Evolutionary conservation across 2,329 filamentous ascomycete genomes (phyloP).

Genomic region (Fusarium chlamydosporum): DNA sequence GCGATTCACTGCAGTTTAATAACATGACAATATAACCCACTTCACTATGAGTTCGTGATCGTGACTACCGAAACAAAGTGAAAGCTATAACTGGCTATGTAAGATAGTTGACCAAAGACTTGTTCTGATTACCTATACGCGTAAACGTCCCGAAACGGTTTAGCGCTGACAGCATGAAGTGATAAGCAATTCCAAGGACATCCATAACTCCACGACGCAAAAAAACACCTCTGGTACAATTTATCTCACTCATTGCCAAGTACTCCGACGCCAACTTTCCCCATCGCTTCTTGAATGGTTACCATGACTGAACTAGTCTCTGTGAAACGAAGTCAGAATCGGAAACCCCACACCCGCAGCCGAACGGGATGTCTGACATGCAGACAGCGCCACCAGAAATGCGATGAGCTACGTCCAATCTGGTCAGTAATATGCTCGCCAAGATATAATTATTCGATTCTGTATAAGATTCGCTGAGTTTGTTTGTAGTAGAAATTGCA

Average conservation of each 20-base stretch:
- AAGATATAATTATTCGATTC: not conserved
- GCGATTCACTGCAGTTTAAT: too few species aligned
- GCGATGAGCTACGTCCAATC: constrained; percentile 39
- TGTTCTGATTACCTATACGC: constrained; percentile 2
- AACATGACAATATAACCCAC: too few species aligned
- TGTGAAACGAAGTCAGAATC: not conserved
- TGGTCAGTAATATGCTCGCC: constrained; percentile 31
- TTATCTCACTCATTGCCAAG: not conserved
- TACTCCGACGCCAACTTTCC: too few species aligned
- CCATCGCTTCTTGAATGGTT: too few species aligned
- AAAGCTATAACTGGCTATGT: too few species aligned
- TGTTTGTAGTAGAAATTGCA: constrained; percentile 33
- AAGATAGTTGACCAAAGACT: not conserved
- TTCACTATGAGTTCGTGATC: too few species aligned
- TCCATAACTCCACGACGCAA: not conserved
- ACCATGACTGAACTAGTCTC: not conserved
- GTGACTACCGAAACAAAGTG: too few species aligned
- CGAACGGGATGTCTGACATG: constrained; percentile 46
- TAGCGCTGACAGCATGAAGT: constrained; percentile 4
- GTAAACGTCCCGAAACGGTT: constrained; percentile 28
- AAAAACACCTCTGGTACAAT: not conserved
- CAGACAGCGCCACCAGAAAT: constrained; percentile 40
- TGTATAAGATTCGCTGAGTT: not conserved
- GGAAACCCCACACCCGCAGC: constrained; percentile 36
- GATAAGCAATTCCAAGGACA: not conserved